Percentiles rank a stretch among this genome's conserved stretches.
phyloP scores from a whole-genome alignment of 2,329 filamentous ascomycete genomes.

The Botrytis aclada region DNA sequence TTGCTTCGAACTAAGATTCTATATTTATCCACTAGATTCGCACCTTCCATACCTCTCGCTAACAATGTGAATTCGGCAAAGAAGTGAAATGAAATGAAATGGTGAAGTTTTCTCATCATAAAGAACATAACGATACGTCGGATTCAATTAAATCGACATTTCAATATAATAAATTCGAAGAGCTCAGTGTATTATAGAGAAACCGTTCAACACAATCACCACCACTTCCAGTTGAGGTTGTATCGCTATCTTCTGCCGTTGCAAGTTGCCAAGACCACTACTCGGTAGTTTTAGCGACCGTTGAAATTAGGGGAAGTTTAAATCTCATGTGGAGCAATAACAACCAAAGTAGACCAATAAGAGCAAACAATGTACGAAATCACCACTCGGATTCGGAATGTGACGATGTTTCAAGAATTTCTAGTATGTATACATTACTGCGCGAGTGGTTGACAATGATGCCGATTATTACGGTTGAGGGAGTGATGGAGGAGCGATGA shows the following conservation, averaged over 20 bases:
- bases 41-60: not conserved
- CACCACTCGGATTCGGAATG: not conserved
- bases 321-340: not conserved
- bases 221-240: fast-evolving
- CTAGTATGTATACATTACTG: not conserved
- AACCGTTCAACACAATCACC: not conserved
- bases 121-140: not conserved
- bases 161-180: not conserved
- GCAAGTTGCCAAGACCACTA: not conserved
- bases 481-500: not conserved
- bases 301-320: not conserved
- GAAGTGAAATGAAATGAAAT: not conserved
- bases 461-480: not conserved
- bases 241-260: not conserved
- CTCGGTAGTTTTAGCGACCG: not conserved
- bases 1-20: no score
- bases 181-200: not conserved
- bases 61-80: not conserved
- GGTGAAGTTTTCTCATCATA: not conserved
- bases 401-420: not conserved
- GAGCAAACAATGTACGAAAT: not conserved
- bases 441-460: not conserved
- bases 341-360: not conserved
- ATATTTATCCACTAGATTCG: not conserved
- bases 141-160: not conserved